Evolutionary conservation across 2,329 filamentous ascomycete species (phyloP).

Genomic region (Diaporthe destruens): DNA sequence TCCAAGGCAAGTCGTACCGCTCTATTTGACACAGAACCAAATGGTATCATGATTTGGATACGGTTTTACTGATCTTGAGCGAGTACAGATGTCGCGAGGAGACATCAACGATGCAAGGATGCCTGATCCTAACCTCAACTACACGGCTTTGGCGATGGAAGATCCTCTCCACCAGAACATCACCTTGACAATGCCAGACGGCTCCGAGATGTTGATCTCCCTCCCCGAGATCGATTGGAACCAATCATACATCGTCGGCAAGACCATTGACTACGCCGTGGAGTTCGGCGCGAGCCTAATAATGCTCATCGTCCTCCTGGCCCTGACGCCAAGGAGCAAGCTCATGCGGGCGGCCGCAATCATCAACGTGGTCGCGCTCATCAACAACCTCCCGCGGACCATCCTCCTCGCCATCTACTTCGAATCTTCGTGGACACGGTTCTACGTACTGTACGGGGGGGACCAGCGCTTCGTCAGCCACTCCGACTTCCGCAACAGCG

Average conservation of each 20-base stretch:
- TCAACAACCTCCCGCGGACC: slow-evolving; percentile 71
- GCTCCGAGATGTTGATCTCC: slow-evolving; percentile 11
- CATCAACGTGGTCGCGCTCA: slow-evolving; percentile 73
- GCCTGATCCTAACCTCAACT: background rate
- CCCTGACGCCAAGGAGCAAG: slow-evolving; percentile 76
- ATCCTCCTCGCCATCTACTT: slow-evolving; percentile 70
- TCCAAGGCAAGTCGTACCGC: background rate
- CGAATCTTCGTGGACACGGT: slow-evolving; percentile 69
- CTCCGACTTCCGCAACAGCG: slow-evolving; percentile 52
- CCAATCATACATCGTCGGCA: slow-evolving; percentile 51
- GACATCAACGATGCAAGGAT: background rate
- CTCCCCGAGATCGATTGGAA: slow-evolving; percentile 48
- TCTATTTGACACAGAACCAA: background rate
- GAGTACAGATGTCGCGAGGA: background rate
- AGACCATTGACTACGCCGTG: slow-evolving; percentile 73
- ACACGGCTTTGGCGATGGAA: background rate
- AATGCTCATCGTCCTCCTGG: slow-evolving; percentile 74
- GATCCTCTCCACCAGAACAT: slow-evolving; percentile 27
- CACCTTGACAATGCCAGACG: slow-evolving; percentile 27
- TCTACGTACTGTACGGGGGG: slow-evolving; percentile 69
- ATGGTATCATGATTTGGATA: too few relatives aligned
- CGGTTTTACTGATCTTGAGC: background rate
- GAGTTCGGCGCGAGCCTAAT: slow-evolving; percentile 78
- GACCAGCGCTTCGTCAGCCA: slow-evolving; percentile 65
- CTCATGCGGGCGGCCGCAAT: slow-evolving; percentile 73